phyloP scores from a whole-genome alignment of 805 yeast species.

The Naumovozyma dairenensis region DNA sequence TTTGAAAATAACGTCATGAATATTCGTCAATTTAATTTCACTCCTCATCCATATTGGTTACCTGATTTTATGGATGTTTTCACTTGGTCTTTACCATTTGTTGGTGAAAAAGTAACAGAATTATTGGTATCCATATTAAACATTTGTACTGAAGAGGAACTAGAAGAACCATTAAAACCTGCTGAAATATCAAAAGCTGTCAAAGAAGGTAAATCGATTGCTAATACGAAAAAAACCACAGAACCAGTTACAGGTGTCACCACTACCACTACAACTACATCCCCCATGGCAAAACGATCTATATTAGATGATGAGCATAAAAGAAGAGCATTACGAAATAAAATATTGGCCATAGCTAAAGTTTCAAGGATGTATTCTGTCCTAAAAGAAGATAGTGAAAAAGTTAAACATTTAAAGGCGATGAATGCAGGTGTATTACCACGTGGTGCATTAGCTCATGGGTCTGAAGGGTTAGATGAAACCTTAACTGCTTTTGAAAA shows the following conservation, averaged over 20 bases:
- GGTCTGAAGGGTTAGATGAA: slow-evolving; percentile 65
- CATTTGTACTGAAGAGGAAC: slow-evolving; percentile 85
- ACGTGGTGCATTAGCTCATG: slow-evolving; percentile 74
- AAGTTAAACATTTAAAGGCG: slow-evolving; percentile 67
- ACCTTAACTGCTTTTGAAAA: slow-evolving; percentile 69
- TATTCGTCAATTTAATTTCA: slow-evolving; percentile 77
- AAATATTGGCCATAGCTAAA: slow-evolving; percentile 92
- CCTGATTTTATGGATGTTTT: slow-evolving; percentile 93
- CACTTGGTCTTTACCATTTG: slow-evolving; percentile 91
- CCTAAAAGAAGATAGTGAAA: slow-evolving; percentile 79
- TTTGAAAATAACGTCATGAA: slow-evolving; percentile 84
- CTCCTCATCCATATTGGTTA: slow-evolving; percentile 89
- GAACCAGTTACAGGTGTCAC: not conserved
- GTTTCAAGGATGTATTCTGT: slow-evolving; percentile 87
- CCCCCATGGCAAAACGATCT: slow-evolving; percentile 30
- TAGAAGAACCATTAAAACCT: slow-evolving; percentile 47
- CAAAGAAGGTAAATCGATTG: not conserved
- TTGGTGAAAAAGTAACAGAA: slow-evolving; percentile 91
- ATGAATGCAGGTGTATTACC: slow-evolving; percentile 73
- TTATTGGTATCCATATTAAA: slow-evolving; percentile 78
- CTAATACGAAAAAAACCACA: not conserved
- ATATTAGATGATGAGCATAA: slow-evolving; percentile 24
- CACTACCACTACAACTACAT: not conserved
- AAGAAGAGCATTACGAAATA: slow-evolving; percentile 61
- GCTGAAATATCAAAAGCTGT: slow-evolving; percentile 30